Conservation (phyloP, 306 rosid species). For the Lotus japonicus region DNA sequence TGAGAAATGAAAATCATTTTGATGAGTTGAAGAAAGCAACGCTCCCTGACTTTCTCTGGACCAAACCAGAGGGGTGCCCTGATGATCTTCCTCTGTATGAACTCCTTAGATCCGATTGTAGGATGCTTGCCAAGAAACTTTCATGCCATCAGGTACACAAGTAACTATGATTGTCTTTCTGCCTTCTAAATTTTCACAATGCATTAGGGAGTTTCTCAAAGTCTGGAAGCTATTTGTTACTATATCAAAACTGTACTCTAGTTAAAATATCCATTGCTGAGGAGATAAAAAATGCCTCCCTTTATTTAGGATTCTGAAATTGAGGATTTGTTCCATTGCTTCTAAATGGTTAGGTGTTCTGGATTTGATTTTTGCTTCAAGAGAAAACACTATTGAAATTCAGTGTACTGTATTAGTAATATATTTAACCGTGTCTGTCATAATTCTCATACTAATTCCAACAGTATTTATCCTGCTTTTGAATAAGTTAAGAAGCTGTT, state of each 20-base stretch:
- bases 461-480: too few relatives aligned
- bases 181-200: background rate
- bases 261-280: background rate
- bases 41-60: conserved; percentile 63
- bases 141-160: conserved; percentile 77
- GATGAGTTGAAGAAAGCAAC: conserved; percentile 59
- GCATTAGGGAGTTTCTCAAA: conserved; percentile 4
- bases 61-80: conserved; percentile 80
- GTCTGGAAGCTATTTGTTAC: background rate
- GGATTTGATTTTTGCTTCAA: background rate
- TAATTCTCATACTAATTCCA: too few relatives aligned
- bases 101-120: conserved; percentile 46
- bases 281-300: background rate
- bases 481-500: too few relatives aligned
- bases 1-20: conserved; percentile 75
- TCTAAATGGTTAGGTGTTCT: background rate
- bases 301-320: background rate
- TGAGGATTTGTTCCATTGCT: background rate
- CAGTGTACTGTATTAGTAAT: too few relatives aligned
- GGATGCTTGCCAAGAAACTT: conserved; percentile 45
- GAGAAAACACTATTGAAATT: too few relatives aligned
- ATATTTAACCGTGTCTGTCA: too few relatives aligned
- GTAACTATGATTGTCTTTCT: background rate
- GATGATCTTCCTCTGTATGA: conserved; percentile 68
- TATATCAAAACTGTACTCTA: background rate